Evolutionary conservation across 176 grass and related monocot species (phyloP), one percentile per base, ranked within the genome.

Genomic region (Musa beccarii): DNA sequence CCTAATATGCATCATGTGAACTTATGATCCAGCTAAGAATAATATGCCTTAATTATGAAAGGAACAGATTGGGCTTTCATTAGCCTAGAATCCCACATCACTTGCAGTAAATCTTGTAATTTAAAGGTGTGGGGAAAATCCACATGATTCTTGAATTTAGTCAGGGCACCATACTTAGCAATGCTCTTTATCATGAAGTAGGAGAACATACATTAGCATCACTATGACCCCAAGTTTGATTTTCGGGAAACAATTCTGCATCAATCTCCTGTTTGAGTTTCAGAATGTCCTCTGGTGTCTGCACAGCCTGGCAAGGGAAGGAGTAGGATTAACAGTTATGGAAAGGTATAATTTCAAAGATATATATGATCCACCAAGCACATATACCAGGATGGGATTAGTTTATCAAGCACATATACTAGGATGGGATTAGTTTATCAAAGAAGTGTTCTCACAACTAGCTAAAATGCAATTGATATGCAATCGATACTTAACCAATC

Each of bases 221-320:
- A 64, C 8, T 80, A 51, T 71, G 95, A 73, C 76, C 76, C 95
- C 95, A 99, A 74, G 29, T 92, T 83, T 89, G 90, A 65, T 94
- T 86, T 34, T 94, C 90, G 81, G 84, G 86, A 61, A 84, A 68
- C 83, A 99, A 83, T 79, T 99, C 95, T 80, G 22, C 57, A 53
- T 92, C 95, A 80, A 99, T 88, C 77, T 88, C 91, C 79, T 89
- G 85, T 76, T 94, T 92, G 57, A 99, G 65, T 80, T 88, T 99
- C 79, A 99, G 79, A 61, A 99, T 99, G 52, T 82, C 81, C 62
- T 99, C 95, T 11, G 83, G 12, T 71, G 89, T 66, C 24, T 89
- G 75, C 73, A 79, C 77, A 68, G 78, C 81, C 95, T 99, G 83
- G 51, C 7, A 84, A 66, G 50, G 54, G 63, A 54, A 49, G 3